phyloP scores from a whole-genome alignment of 2,329 filamentous ascomycete genomes.

The Nannizzia gypsea region DNA sequence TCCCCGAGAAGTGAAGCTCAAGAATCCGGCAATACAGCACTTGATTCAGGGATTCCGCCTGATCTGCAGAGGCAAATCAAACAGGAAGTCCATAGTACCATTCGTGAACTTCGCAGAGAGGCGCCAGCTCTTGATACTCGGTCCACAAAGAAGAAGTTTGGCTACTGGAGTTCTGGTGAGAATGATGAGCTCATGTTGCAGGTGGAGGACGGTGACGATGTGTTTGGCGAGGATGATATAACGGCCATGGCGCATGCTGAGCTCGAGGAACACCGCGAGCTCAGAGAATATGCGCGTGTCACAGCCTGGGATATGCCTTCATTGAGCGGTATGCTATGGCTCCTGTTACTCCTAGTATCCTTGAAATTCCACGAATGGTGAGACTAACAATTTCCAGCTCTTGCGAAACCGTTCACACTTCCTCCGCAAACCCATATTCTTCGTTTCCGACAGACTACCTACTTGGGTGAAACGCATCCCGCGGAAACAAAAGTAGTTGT shows the following conservation, averaged over 20 bases:
- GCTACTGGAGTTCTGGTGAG: conserved; percentile 36
- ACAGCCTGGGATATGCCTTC: conserved; percentile 94
- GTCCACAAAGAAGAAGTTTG: conserved; percentile 16
- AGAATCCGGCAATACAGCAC: background rate
- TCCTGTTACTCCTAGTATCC: background rate
- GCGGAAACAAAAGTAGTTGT: conserved; percentile 89
- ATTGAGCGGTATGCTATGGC: conserved; percentile 58
- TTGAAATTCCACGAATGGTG: background rate
- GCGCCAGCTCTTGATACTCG: conserved; percentile 23
- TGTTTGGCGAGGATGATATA: conserved; percentile 39
- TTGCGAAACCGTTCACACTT: conserved; percentile 73
- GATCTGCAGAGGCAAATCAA: background rate
- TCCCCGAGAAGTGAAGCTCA: conserved; percentile 9
- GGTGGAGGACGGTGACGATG: conserved; percentile 44
- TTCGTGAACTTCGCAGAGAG: conserved; percentile 24
- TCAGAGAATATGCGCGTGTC: conserved; percentile 75
- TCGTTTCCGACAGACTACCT: conserved; percentile 92
- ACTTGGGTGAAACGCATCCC: conserved; percentile 88
- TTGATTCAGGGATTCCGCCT: background rate
- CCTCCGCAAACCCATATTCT: conserved; percentile 53
- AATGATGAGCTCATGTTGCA: conserved; percentile 30
- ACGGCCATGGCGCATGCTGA: conserved; percentile 72
- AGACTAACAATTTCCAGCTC: conserved; percentile 43
- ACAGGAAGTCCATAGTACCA: conserved; percentile 20
- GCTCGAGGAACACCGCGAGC: conserved; percentile 75